A percentile compares a stretch with the other conserved stretches of the same genome.
Conservation (phyloP, 768 basidiomycete genomes). For the Gymnopilus dilepis region DNA sequence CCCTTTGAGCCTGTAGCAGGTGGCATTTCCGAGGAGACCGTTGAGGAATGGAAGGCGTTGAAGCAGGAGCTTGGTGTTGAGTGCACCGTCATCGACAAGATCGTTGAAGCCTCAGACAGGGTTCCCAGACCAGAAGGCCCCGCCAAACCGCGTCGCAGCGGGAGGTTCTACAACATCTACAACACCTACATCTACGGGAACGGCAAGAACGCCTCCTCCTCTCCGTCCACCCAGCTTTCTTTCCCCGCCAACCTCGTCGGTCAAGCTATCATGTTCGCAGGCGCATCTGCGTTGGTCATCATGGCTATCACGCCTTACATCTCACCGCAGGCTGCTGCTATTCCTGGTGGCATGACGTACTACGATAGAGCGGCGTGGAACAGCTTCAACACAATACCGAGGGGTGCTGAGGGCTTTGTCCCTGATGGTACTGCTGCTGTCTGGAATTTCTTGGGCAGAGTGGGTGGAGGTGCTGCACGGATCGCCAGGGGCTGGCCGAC, state of each 20-base stretch:
- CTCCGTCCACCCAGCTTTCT: background rate
- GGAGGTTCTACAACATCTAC: constrained; percentile 85
- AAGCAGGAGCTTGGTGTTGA: constrained; percentile 82
- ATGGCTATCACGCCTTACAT: constrained; percentile 66
- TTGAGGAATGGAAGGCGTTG: constrained; percentile 79
- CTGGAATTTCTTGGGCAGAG: constrained; percentile 72
- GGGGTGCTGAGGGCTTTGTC: constrained; percentile 71
- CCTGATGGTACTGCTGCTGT: constrained; percentile 63
- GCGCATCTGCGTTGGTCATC: constrained; percentile 65
- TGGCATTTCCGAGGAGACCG: constrained; percentile 68
- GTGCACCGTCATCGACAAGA: constrained; percentile 77
- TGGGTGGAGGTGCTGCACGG: constrained; percentile 77
- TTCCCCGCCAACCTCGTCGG: constrained; percentile 38
- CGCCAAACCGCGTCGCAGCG: constrained; percentile 38
- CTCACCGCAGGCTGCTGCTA: constrained; percentile 53
- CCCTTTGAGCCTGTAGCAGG: constrained; percentile 49
- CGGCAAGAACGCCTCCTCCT: constrained; percentile 32
- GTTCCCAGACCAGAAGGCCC: constrained; percentile 18
- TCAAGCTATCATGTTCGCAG: constrained; percentile 62
- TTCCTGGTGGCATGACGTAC: constrained; percentile 72
- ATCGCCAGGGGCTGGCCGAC: constrained; percentile 83
- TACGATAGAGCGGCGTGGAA: constrained; percentile 83
- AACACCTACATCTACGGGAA: constrained; percentile 70
- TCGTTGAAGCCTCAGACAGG: constrained; percentile 48
- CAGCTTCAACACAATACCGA: constrained; percentile 76